These are phyloP conservation scores for Trichoderma sp. DNA, from an alignment of 2,329 filamentous ascomycete species.

Conservation along the genomic window DNA sequence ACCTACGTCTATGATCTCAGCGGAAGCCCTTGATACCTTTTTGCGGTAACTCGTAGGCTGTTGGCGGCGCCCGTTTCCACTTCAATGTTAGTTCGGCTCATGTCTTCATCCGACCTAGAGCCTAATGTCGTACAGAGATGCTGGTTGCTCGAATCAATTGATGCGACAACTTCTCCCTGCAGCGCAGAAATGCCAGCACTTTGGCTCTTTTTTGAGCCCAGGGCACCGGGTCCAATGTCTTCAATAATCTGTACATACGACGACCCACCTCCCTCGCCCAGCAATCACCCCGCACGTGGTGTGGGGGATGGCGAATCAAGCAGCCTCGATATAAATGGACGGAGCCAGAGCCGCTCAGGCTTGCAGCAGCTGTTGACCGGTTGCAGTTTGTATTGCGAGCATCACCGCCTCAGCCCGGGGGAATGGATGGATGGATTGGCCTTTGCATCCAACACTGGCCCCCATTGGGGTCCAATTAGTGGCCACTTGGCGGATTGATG, in stretches of 20 bases:
- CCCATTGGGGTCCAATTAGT: background rate
- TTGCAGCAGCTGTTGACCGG: background rate
- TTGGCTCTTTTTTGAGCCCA: background rate
- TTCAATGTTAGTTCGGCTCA: background rate
- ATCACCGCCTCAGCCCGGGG: background rate
- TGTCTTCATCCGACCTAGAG: background rate
- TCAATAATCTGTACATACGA: background rate
- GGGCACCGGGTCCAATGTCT: background rate
- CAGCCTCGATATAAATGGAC: background rate
- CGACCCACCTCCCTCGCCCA: background rate
- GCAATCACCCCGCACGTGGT: slow-evolving; percentile 9
- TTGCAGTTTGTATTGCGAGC: background rate
- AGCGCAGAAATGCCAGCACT: background rate
- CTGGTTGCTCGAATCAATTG: background rate
- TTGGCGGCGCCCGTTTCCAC: background rate
- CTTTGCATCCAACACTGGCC: background rate
- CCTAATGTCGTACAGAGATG: background rate
- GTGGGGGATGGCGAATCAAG: slow-evolving; percentile 4
- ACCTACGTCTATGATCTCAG: background rate
- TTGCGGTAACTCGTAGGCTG: background rate
- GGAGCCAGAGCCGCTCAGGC: background rate
- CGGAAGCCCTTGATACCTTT: background rate
- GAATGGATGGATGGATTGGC: background rate
- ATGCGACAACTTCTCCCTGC: background rate
- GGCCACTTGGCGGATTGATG: background rate